These are phyloP conservation scores for Immersiporthe knoxdaviesiana DNA, from an alignment of 2,329 filamentous ascomycete genomes.

Conservation along the genomic window DNA sequence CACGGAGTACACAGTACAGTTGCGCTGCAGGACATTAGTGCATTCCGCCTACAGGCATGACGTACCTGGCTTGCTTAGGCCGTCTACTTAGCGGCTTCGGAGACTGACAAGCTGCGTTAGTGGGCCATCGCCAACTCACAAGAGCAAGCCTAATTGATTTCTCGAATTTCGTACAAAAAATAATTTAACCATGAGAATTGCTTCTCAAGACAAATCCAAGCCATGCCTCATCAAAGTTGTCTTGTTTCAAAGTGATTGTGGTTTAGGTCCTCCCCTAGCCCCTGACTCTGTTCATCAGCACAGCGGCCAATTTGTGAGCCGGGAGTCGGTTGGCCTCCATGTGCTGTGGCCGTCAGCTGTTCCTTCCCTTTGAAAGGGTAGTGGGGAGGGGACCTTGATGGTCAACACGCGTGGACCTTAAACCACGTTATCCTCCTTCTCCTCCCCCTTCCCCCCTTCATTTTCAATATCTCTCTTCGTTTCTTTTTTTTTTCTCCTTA, in stretches of 20 bases:
- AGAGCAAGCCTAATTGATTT: background rate
- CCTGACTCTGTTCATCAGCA: background rate
- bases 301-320: background rate
- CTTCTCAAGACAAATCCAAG: background rate
- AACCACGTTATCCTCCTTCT: background rate
- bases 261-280: background rate
- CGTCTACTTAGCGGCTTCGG: slow-evolving; percentile 10
- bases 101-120: background rate
- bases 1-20: too few species aligned
- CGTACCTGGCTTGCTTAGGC: slow-evolving; percentile 19
- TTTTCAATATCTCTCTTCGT: background rate
- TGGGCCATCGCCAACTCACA: background rate
- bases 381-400: background rate
- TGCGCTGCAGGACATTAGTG: slow-evolving; percentile 11
- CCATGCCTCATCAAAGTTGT: background rate
- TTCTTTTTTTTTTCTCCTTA: background rate
- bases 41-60: slow-evolving; percentile 35
- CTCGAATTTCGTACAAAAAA: background rate
- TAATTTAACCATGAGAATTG: background rate
- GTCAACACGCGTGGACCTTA: background rate
- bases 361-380: background rate
- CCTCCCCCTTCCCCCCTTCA: background rate
- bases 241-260: background rate
- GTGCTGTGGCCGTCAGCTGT: background rate
- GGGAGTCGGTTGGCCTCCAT: background rate